Evolutionary conservation across 2,329 filamentous ascomycete genomes (phyloP).

Genomic region (Plectosphaerella sp.): DNA sequence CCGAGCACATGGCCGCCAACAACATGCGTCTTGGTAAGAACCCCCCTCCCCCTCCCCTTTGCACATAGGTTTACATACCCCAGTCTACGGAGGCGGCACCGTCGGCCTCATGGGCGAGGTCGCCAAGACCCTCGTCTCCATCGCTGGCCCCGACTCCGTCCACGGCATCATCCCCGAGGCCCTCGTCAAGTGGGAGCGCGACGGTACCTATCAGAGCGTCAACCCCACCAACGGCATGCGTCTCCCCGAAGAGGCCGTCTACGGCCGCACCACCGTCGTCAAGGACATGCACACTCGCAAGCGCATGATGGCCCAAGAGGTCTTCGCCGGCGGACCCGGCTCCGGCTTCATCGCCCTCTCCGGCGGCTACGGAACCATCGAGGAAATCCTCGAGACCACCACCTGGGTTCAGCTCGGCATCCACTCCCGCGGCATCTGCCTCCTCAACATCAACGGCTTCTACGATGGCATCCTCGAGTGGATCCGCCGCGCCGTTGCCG

Average conservation of each 20-base stretch:
- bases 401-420: slow-evolving; percentile 98
- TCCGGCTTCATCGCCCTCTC: slow-evolving; percentile 84
- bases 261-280: slow-evolving; percentile 83
- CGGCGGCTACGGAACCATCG: slow-evolving; percentile 91
- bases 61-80: not conserved
- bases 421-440: slow-evolving; percentile 71
- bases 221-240: slow-evolving; percentile 42
- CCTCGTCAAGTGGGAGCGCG: slow-evolving; percentile 73
- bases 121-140: slow-evolving; percentile 76
- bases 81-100: slow-evolving; percentile 92
- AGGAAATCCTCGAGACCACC: slow-evolving; percentile 87
- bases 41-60: not conserved
- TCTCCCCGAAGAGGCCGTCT: slow-evolving; percentile 60
- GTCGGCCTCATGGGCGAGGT: slow-evolving; percentile 94
- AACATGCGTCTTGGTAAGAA: slow-evolving; percentile 68
- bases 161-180: slow-evolving; percentile 92
- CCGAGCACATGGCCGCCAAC: slow-evolving; percentile 65
- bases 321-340: slow-evolving; percentile 75
- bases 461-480: slow-evolving; percentile 84
- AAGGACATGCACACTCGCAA: slow-evolving; percentile 96
- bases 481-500: slow-evolving; percentile 70
- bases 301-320: slow-evolving; percentile 85
- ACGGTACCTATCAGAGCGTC: slow-evolving; percentile 47
- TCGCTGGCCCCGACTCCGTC: slow-evolving; percentile 75
- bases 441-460: slow-evolving; percentile 86